Conservation (phyloP, 2,329 filamentous ascomycete genomes). For the Fusarium algeriense region DNA sequence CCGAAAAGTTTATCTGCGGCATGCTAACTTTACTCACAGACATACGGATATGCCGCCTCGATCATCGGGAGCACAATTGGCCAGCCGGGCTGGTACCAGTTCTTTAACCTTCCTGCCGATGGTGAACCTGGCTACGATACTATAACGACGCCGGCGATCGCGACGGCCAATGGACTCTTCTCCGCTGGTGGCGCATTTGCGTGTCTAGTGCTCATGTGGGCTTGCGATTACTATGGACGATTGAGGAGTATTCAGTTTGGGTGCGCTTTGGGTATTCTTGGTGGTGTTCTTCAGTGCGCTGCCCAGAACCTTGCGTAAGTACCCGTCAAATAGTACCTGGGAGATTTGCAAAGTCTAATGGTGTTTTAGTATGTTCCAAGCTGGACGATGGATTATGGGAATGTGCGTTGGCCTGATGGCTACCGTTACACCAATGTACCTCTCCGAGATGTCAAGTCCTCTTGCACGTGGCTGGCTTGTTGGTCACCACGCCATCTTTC, state of each 20-base stretch:
- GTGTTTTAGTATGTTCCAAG: conserved; percentile 51
- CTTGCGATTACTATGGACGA: conserved; percentile 57
- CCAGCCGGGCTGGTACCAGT: conserved; percentile 64
- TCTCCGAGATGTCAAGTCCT: conserved; percentile 51
- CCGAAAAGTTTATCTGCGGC: not conserved
- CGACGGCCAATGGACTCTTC: conserved; percentile 62
- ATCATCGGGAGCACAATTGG: conserved; percentile 65
- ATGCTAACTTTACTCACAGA: conserved; percentile 47
- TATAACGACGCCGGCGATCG: conserved; percentile 60
- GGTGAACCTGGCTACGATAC: conserved; percentile 59
- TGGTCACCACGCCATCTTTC: conserved; percentile 62
- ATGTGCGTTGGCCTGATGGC: conserved; percentile 56
- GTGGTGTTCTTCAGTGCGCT: conserved; percentile 60
- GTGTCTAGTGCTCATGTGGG: conserved; percentile 63
- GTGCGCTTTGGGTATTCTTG: conserved; percentile 57
- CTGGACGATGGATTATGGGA: conserved; percentile 60
- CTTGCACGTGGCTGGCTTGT: conserved; percentile 62
- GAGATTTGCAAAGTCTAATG: not conserved
- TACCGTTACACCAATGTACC: conserved; percentile 53
- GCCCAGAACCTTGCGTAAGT: conserved; percentile 57
- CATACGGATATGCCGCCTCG: conserved; percentile 64
- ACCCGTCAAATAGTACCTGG: accelerated
- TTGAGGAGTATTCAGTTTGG: conserved; percentile 61
- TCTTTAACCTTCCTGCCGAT: conserved; percentile 59
- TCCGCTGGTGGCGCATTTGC: conserved; percentile 62